A percentile compares a stretch with the other conserved stretches of the same genome.
phyloP scores from a whole-genome alignment of 1,139 yeast genomes.

The Pneumocystis jirovecii region DNA sequence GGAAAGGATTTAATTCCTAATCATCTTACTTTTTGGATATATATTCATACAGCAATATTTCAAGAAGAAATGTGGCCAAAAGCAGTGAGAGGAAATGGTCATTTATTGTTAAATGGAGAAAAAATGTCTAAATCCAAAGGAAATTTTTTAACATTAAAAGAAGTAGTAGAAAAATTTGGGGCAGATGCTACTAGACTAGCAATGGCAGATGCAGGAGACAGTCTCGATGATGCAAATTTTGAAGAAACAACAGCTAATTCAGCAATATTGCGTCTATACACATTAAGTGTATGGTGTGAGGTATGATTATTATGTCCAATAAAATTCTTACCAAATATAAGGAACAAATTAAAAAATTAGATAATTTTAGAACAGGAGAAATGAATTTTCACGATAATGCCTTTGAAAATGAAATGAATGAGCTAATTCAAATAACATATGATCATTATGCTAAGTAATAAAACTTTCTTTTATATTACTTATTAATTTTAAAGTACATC shows the following conservation, averaged over 20 bases:
- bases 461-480: not conserved
- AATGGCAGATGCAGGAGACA: conserved; percentile 96
- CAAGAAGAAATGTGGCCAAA: conserved; percentile 84
- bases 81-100: conserved; percentile 93
- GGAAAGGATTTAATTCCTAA: conserved; percentile 97
- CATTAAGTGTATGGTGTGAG: conserved; percentile 91
- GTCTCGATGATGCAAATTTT: conserved; percentile 93
- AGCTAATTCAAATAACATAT: conserved; percentile 56
- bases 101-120: conserved; percentile 82
- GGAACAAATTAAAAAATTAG: conserved; percentile 28
- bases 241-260: conserved; percentile 96
- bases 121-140: conserved; percentile 98
- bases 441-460: conserved; percentile 39
- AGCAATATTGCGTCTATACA: conserved; percentile 83
- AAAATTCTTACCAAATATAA: conserved; percentile 23
- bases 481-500: conserved; percentile 31
- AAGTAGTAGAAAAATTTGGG: conserved; percentile 76
- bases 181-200: conserved; percentile 98
- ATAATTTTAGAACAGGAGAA: conserved; percentile 54
- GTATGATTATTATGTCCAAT: conserved; percentile 23
- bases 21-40: conserved; percentile 90
- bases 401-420: conserved; percentile 87
- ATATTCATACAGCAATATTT: conserved; percentile 84
- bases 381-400: conserved; percentile 64
- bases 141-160: conserved; percentile 82